Base-by-base conservation (phyloP, 495 filamentous ascomycete species). In the Neurospora terricola region DNA sequence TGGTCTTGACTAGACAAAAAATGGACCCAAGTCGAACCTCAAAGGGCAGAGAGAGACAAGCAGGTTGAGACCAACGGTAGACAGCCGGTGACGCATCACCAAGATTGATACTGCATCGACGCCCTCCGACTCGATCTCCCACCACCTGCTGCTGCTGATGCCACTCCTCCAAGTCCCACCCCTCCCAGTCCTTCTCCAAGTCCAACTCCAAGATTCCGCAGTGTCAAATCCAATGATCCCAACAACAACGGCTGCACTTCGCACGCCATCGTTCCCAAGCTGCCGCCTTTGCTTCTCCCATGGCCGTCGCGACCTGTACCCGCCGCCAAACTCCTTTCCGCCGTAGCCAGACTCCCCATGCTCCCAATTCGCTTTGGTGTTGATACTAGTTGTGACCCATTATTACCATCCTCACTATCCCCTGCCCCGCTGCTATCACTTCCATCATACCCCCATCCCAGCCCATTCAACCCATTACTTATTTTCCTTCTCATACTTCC, bases 361-460 rank as follows among this genome's bases (percentile, higher is more conserved):
- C 71, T 69, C 21, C 54, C 71, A 37, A 72, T 40, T 70, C 73
- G 45, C 34, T 74, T 30, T 12, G 40, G 38, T 45, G 54, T 66
- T 66, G 54, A 16, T 66, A 9, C 12, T 66, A 66, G 2, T 66
- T 18, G 54, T 66, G 27, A 66, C 27, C 54, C 54, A 66, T 66
- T 66, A 66, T 66, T 66, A 34, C 54, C 54, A 66, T 36, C 54
- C 23, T 66, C 54, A 34, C 54, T 62, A 62, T 6, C 23, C 3
- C 27, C 54, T 1, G 27, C 54, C 23, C 27, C 54, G 27, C 54
- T 66, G 14, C 27, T 34, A 18, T 66, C 54, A 27, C 54, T 66
- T 14, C 54, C 54, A 1, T 66, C 54, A 9, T 66, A 66, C 1
- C 54, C 54, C 54, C 54, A 10, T 9, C 54, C 54, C 54, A 66